phyloP scores from a whole-genome alignment of 768 basidiomycete genomes.

The Tulasnella sp. region DNA sequence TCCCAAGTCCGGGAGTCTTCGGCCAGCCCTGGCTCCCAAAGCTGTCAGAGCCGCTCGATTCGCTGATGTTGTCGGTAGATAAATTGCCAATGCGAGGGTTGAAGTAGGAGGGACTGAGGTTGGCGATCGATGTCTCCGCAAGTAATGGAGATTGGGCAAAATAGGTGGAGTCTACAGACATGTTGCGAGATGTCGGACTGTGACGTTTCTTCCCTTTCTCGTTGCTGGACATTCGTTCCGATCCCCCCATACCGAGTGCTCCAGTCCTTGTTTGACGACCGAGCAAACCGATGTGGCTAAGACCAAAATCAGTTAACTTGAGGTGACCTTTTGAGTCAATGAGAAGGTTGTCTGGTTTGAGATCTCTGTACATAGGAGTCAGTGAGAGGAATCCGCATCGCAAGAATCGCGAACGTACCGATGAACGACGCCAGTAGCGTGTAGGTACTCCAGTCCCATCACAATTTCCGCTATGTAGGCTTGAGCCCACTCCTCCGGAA shows the following conservation, averaged over 20 bases:
- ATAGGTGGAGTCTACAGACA: constrained; percentile 28
- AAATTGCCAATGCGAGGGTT: constrained; percentile 54
- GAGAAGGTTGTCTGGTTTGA: constrained; percentile 96
- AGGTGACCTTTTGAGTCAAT: constrained; percentile 95
- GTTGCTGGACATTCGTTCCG: constrained; percentile 87
- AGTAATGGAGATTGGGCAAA: constrained; percentile 50
- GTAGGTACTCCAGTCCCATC: constrained; percentile 92
- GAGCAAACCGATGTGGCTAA: constrained; percentile 94
- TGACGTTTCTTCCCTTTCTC: constrained; percentile 70
- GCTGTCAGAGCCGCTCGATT: constrained; percentile 80
- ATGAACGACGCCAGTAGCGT: constrained; percentile 90
- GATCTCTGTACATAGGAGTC: constrained; percentile 45
- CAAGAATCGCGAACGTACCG: constrained; percentile 45
- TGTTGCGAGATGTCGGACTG: constrained; percentile 65
- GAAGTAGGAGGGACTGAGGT: constrained; percentile 64
- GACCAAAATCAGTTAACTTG: constrained; percentile 95
- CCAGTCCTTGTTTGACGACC: constrained; percentile 86
- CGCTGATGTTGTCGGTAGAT: constrained; percentile 72
- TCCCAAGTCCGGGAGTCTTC: constrained; percentile 26
- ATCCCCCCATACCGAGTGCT: constrained; percentile 16
- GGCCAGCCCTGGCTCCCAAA: constrained; percentile 41
- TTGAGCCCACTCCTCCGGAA: constrained; percentile 95
- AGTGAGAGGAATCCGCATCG: not conserved
- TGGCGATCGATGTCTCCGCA: constrained; percentile 39
- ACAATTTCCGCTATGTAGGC: constrained; percentile 96